These are phyloP conservation scores for Petunia hybrid DNA, from an alignment of 305 asterid genomes.

Conservation along the genomic window DNA sequence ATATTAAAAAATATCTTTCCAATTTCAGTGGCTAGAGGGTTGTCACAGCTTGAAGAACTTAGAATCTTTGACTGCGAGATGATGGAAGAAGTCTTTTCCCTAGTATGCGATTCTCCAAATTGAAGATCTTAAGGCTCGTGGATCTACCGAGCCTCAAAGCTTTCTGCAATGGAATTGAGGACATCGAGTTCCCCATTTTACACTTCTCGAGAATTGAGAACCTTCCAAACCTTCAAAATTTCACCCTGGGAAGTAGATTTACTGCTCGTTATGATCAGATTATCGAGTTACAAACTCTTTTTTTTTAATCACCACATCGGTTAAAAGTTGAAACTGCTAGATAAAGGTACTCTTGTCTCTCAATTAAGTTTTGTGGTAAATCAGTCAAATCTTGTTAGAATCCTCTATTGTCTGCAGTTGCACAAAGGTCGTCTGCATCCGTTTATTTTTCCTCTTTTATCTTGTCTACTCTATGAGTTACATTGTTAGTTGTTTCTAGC, in stretches of 20 bases:
- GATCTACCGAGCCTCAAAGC: slow-evolving; percentile 15
- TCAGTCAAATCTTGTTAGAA: neutral
- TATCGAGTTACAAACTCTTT: neutral
- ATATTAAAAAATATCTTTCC: neutral
- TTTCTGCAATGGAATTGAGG: slow-evolving; percentile 24
- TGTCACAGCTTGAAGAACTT: slow-evolving; percentile 23
- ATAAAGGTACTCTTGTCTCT: neutral
- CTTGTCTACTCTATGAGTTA: neutral
- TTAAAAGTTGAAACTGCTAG: neutral
- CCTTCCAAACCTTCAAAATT: neutral
- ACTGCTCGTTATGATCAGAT: neutral
- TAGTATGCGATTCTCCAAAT: slow-evolving; percentile 30
- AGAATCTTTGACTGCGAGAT: neutral
- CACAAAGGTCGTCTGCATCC: neutral
- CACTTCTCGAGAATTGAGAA: fast-evolving
- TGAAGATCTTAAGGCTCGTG: neutral
- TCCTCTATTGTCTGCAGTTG: neutral
- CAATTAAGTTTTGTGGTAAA: neutral
- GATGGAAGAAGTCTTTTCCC: slow-evolving; percentile 27
- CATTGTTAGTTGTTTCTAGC: neutral
- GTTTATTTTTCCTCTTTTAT: neutral
- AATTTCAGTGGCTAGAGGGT: neutral
- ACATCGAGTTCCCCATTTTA: slow-evolving; percentile 32
- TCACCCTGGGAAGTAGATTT: neutral
- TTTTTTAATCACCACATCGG: neutral